These are phyloP conservation scores for Colletotrichum incanum DNA, from an alignment of 2,329 filamentous ascomycete species.

Conservation along the genomic window DNA sequence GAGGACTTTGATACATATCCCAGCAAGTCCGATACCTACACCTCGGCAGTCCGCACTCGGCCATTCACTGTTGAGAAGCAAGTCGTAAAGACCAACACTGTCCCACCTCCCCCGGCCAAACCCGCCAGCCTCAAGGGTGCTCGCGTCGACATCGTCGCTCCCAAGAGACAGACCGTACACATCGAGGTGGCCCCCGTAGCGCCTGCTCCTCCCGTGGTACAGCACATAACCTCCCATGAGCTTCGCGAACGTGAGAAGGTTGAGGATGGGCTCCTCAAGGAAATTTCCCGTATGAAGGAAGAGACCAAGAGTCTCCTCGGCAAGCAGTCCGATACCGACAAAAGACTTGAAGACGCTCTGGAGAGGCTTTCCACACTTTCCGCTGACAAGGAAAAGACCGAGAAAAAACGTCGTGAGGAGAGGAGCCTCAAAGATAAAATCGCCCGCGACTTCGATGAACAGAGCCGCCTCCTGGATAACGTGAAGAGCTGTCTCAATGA, in stretches of 20 bases:
- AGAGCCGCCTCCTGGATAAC: slow-evolving; percentile 38
- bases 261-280: slow-evolving; percentile 33
- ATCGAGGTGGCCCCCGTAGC: slow-evolving; percentile 28
- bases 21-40: slow-evolving; percentile 27
- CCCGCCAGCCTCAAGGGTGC: slow-evolving; percentile 38
- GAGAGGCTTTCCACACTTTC: slow-evolving; percentile 32
- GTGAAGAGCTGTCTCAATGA: slow-evolving; percentile 29
- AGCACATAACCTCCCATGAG: slow-evolving; percentile 29
- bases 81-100: slow-evolving; percentile 16
- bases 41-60: slow-evolving; percentile 19
- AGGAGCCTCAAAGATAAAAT: slow-evolving; percentile 30
- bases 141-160: slow-evolving; percentile 35
- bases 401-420: slow-evolving; percentile 32
- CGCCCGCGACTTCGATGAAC: slow-evolving; percentile 35
- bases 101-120: slow-evolving; percentile 31
- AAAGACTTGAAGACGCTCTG: slow-evolving; percentile 37
- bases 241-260: slow-evolving; percentile 36
- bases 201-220: slow-evolving; percentile 32
- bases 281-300: slow-evolving; percentile 41
- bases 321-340: slow-evolving; percentile 36
- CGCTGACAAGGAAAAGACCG: slow-evolving; percentile 34
- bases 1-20: slow-evolving; percentile 27
- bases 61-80: slow-evolving; percentile 30
- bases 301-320: slow-evolving; percentile 36
- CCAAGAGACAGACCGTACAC: slow-evolving; percentile 17